Conservation (phyloP, 306 rosid species). For the Malus domestica region DNA sequence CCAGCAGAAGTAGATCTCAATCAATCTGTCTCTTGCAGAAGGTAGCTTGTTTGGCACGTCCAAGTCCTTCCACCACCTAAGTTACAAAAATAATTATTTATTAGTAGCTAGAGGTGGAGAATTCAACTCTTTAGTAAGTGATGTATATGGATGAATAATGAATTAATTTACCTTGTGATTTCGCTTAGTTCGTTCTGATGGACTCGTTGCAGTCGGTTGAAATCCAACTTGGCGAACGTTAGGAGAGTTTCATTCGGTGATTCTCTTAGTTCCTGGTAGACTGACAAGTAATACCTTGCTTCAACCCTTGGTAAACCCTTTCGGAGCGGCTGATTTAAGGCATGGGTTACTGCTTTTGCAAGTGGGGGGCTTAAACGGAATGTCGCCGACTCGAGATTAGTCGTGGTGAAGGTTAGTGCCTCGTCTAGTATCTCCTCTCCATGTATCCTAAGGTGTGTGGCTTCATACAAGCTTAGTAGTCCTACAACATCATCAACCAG, state of each 20-base stretch:
- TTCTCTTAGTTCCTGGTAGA: constrained; percentile 22
- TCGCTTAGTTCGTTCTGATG: constrained; percentile 28
- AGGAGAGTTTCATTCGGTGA: constrained; percentile 22
- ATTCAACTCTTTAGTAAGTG: too few relatives aligned
- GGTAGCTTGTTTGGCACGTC: constrained; percentile 16
- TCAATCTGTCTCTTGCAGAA: constrained; percentile 31
- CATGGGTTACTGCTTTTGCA: neutral
- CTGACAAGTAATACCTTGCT: constrained; percentile 21
- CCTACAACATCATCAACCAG: constrained; percentile 4
- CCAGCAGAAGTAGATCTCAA: constrained; percentile 46
- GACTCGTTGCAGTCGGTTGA: constrained; percentile 30
- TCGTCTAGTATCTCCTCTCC: constrained; percentile 43
- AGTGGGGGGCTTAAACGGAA: neutral
- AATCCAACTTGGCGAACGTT: constrained; percentile 36
- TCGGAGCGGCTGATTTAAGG: constrained; percentile 18
- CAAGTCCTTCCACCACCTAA: constrained; percentile 49
- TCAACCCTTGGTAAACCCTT: constrained; percentile 25
- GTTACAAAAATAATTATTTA: neutral
- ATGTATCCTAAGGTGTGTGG: constrained; percentile 26
- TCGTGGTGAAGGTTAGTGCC: constrained; percentile 27
- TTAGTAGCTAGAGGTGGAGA: neutral
- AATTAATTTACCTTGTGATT: constrained; percentile 15
- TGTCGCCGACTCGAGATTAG: neutral
- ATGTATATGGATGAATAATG: neutral
- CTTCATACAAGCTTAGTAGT: constrained; percentile 42